Conservation (phyloP, 2,329 filamentous ascomycete genomes). For the Passalora sequoiae region DNA sequence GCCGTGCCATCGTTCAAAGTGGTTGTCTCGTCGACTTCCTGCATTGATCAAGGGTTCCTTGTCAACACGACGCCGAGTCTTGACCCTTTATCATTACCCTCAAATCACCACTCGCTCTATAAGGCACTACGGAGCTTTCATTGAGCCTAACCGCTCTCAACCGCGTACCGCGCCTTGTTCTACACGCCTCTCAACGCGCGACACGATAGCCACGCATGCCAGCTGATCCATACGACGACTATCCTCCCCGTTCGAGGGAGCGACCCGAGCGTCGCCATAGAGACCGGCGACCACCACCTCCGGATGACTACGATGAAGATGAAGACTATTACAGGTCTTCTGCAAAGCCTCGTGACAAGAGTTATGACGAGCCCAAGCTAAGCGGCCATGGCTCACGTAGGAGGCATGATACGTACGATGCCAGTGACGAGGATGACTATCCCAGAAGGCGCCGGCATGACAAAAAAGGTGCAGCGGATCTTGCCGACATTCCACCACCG, state of each 20-base stretch:
- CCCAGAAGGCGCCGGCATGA: conserved; percentile 16
- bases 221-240: conserved; percentile 17
- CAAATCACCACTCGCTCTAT: conserved; percentile 1
- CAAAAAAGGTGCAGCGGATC: conserved; percentile 12
- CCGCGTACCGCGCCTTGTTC: not conserved
- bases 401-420: conserved; percentile 25
- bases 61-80: not conserved
- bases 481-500: conserved; percentile 20
- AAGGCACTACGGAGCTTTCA: too few relatives aligned
- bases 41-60: not conserved
- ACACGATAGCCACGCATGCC: conserved; percentile 12
- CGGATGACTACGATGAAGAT: conserved; percentile 17
- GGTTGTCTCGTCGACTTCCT: not conserved
- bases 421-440: conserved; percentile 27
- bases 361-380: conserved; percentile 15
- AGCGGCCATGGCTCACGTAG: conserved; percentile 11
- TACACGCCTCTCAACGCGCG: not conserved
- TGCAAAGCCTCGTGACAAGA: conserved; percentile 11
- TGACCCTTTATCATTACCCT: conserved; percentile 1
- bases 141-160: not conserved
- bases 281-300: conserved; percentile 15
- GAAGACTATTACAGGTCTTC: conserved; percentile 19
- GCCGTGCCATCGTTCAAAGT: too few relatives aligned
- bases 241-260: conserved; percentile 11
- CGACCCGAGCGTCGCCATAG: conserved; percentile 14